A percentile compares a stretch with the other conserved stretches of the same genome.
phyloP scores from a whole-genome alignment of 345 rosid species.

The Psidium friedrichsthalianum region DNA sequence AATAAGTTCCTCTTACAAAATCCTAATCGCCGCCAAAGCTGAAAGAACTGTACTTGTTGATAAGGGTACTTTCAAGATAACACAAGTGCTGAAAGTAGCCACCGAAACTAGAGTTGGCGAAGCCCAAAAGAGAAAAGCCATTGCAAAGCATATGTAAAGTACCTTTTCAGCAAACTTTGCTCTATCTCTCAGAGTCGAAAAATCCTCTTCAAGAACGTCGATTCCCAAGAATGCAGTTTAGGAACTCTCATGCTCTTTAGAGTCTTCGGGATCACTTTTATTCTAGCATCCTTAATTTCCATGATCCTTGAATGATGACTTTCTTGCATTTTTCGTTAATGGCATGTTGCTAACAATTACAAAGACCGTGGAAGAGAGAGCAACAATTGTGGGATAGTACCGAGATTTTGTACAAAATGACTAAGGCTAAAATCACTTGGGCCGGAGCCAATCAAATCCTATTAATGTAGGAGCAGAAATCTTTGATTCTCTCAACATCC shows the following conservation, averaged over 20 bases:
- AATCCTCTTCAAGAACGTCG: not conserved
- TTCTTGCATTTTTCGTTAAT: constrained; percentile 35
- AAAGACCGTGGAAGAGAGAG: constrained; percentile 28
- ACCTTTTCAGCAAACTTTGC: constrained; percentile 28
- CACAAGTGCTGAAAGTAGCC: constrained; percentile 43
- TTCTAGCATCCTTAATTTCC: constrained; percentile 17
- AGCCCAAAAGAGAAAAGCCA: constrained; percentile 61
- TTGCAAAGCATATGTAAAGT: constrained; percentile 47
- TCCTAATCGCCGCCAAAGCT: constrained; percentile 49
- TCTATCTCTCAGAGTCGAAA: constrained; percentile 21
- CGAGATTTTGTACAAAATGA: constrained; percentile 11
- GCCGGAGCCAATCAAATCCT: constrained; percentile 53
- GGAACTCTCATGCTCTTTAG: constrained; percentile 3
- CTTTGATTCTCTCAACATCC: constrained; percentile 45
- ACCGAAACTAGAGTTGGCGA: constrained; percentile 58
- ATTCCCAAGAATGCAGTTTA: constrained; percentile 1
- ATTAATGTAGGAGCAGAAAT: constrained; percentile 48
- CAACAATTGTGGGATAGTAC: constrained; percentile 5
- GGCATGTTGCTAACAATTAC: constrained; percentile 61
- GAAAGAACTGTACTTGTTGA: constrained; percentile 48
- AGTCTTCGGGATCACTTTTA: not conserved
- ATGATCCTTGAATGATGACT: constrained; percentile 39
- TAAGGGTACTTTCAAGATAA: constrained; percentile 23
- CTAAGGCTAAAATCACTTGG: constrained; percentile 39
- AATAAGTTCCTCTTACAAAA: constrained; percentile 59